Conservation (phyloP, 176 grass and related monocot species). For the Cocos nucifera region DNA sequence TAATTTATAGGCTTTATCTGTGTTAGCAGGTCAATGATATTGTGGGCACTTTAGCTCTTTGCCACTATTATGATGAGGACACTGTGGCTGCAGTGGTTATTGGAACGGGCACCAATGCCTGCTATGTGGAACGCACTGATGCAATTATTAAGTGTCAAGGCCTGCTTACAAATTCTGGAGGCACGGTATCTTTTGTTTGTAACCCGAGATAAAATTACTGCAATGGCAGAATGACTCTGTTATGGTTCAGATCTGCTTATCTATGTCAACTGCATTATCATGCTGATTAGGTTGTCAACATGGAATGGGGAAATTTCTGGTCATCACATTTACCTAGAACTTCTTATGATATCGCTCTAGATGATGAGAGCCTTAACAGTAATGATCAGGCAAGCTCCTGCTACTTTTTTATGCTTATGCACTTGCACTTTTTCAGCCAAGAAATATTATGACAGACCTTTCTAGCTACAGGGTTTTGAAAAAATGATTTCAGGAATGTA, state of each 20-base stretch:
- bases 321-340: slow-evolving; percentile 89
- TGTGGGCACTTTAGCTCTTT: slow-evolving; percentile 85
- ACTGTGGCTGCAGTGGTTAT: slow-evolving; percentile 87
- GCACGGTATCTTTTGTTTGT: slow-evolving; percentile 55
- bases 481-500: slow-evolving; percentile 28
- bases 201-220: too few species aligned
- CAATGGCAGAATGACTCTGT: too few species aligned
- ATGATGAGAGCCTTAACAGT: slow-evolving; percentile 67
- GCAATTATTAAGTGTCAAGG: slow-evolving; percentile 94
- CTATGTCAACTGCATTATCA: slow-evolving; percentile 6
- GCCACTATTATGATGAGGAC: slow-evolving; percentile 79
- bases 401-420: too few species aligned
- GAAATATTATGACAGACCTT: too few species aligned
- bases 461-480: neutral
- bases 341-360: slow-evolving; percentile 64
- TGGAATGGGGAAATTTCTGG: slow-evolving; percentile 99
- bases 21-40: slow-evolving; percentile 75
- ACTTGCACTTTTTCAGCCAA: too few species aligned
- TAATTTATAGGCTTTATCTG: too few species aligned
- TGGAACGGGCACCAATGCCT: slow-evolving; percentile 81
- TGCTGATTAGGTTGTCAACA: slow-evolving; percentile 74
- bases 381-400: slow-evolving; percentile 60
- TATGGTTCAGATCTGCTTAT: slow-evolving; percentile 4
- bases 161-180: slow-evolving; percentile 71
- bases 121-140: slow-evolving; percentile 88